Conservation (phyloP, 345 rosid genomes). For the Moringa oleifera region DNA sequence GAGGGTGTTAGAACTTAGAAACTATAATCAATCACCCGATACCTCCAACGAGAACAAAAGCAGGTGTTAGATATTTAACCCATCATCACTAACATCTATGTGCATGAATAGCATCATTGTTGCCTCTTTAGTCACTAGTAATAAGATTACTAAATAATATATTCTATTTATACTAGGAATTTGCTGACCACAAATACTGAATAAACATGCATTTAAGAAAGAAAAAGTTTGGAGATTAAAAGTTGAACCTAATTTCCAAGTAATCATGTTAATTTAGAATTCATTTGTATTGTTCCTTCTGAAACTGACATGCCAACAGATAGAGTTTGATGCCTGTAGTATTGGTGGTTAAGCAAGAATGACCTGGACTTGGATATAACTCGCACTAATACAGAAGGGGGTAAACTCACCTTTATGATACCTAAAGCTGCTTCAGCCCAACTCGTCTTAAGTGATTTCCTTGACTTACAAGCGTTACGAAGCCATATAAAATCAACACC, state of each 20-base stretch:
- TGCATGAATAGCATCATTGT: not conserved
- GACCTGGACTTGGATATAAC: conserved; percentile 2
- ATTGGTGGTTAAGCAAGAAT: conserved; percentile 1
- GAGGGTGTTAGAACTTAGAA: not conserved
- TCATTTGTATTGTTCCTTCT: not conserved
- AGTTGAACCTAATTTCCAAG: too few relatives aligned
- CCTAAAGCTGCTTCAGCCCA: conserved; percentile 76
- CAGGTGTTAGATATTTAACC: not conserved
- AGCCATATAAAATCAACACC: conserved; percentile 99
- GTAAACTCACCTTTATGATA: conserved; percentile 50
- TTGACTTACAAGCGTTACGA: conserved; percentile 51
- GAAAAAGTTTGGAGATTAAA: too few relatives aligned
- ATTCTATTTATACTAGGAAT: not conserved
- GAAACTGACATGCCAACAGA: not conserved
- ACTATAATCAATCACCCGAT: not conserved
- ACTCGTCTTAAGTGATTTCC: conserved; percentile 51
- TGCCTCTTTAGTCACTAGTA: not conserved
- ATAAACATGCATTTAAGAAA: not conserved
- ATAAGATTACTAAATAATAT: too few relatives aligned
- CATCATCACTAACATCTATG: not conserved
- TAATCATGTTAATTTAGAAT: too few relatives aligned
- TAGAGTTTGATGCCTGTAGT: not conserved
- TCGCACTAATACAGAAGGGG: not conserved
- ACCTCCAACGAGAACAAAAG: not conserved
- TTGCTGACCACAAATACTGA: not conserved